Evolutionary conservation across 2,329 filamentous ascomycete species (phyloP), one percentile per base, ranked within the genome.

Genomic region (Aspergillus transmontanensis): DNA sequence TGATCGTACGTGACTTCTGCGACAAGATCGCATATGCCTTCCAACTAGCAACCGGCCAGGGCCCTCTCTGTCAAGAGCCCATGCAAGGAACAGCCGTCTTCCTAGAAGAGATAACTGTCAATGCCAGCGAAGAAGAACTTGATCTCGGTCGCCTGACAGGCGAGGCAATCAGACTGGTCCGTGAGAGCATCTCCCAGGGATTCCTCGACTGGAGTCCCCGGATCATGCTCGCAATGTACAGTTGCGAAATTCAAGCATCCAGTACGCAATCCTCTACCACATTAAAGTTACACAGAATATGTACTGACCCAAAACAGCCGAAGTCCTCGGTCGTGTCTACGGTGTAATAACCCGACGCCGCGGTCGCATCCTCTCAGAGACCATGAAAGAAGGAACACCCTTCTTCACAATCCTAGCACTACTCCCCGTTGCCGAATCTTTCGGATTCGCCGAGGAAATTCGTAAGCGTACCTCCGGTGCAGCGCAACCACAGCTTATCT

Each of bases 201-300:
- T 97, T 98, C 83, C 83, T 97, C 21, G 95, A 98, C 82, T 99
- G 95, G 95, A 94, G 90, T 45, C 92, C 95, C 0, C 89, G 95
- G n/a, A 87, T 99, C 69, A 88, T 98, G 81, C 87, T 99, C 51
- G 95, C 95, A 58, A 98, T 98, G 93, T 99, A 99, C 82, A 93
- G 88, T 60, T 97, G 94, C 76, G 95, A 98, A 76, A 98, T 99
- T 72, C 95, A 98, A 84, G 93, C 94, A 34, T 94, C 92, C 26
- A 94, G 88, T 90, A 84, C 76, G 87, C 80, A 16, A 51, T 41
- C 23, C 39, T 12, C 32, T 14, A 28, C 12, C 28, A 21, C n/a
- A 7, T 43, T 1, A 23, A n/a, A 30, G 46, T 36, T 21, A 16
- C 34, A 30, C 48, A 53, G 64, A 57, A 59, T 51, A 64, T 57